Evolutionary conservation across 495 filamentous ascomycete species (phyloP).

Genomic region (Penicillium atrosanguineum): DNA sequence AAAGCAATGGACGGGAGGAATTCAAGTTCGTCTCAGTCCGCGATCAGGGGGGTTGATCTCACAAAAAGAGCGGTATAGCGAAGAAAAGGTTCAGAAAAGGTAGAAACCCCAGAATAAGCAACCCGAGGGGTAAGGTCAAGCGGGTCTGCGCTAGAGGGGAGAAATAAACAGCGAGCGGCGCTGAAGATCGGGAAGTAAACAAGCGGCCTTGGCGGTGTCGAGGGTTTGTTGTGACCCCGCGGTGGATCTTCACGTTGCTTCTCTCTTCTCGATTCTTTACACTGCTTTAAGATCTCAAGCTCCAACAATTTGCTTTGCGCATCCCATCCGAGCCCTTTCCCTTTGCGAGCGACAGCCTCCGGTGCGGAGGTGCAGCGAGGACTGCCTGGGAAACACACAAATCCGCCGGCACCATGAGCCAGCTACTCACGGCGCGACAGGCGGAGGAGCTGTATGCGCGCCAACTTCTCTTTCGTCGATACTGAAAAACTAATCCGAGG

Average conservation of each 20-base stretch:
- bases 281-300: background rate
- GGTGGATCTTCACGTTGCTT: slow-evolving; percentile 20
- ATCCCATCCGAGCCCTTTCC: background rate
- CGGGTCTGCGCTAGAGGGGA: slow-evolving; percentile 5
- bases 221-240: slow-evolving; percentile 30
- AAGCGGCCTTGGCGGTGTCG: slow-evolving; percentile 30
- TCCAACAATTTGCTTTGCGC: background rate
- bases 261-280: background rate
- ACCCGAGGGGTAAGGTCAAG: background rate
- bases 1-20: slow-evolving; percentile 17
- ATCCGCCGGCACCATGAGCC: slow-evolving; percentile 56
- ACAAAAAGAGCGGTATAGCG: background rate
- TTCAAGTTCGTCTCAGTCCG: slow-evolving; percentile 12
- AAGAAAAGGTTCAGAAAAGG: background rate
- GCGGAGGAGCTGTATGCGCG: slow-evolving; percentile 81
- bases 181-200: slow-evolving; percentile 32
- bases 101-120: background rate
- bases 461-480: background rate
- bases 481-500: slow-evolving; percentile 8
- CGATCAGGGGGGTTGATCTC: slow-evolving; percentile 5
- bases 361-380: slow-evolving; percentile 21
- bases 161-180: slow-evolving; percentile 22
- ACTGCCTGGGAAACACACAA: slow-evolving; percentile 22
- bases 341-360: slow-evolving; percentile 9
- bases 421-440: slow-evolving; percentile 74